Evolutionary conservation across 805 yeast genomes (phyloP).

Genomic region (Nakazawaea laoshanensis): DNA sequence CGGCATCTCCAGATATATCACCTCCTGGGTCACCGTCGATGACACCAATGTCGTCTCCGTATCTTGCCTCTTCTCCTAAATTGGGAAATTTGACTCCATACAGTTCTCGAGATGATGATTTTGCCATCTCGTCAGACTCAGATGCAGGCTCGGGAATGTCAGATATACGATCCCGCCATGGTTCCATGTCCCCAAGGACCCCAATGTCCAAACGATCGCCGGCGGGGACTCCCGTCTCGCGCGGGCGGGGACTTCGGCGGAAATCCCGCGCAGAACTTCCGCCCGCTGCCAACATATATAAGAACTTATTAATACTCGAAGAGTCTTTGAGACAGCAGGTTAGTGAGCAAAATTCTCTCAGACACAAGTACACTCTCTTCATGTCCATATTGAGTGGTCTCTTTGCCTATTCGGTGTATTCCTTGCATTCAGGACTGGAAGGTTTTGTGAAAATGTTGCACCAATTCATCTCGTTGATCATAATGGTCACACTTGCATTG

Average conservation of each 20-base stretch:
- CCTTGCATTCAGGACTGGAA: slow-evolving; percentile 19
- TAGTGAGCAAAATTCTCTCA: slow-evolving; percentile 55
- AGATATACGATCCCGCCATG: too few relatives aligned
- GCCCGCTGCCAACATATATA: slow-evolving; percentile 65
- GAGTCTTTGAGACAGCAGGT: slow-evolving; percentile 81
- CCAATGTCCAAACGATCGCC: slow-evolving; percentile 1
- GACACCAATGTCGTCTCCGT: slow-evolving; percentile 4
- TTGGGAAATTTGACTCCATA: slow-evolving; percentile 17
- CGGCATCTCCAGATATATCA: background rate
- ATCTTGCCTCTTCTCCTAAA: slow-evolving; percentile 11
- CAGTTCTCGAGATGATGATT: slow-evolving; percentile 21
- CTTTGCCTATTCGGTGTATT: slow-evolving; percentile 26
- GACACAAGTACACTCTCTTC: slow-evolving; percentile 56
- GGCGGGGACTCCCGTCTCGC: slow-evolving; percentile 11
- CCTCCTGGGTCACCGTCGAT: slow-evolving; percentile 1
- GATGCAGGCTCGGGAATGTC: too few relatives aligned
- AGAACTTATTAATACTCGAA: slow-evolving; percentile 77
- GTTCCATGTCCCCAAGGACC: slow-evolving; percentile 13
- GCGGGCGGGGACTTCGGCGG: slow-evolving; percentile 18
- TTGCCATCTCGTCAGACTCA: slow-evolving; percentile 19
- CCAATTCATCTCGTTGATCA: slow-evolving; percentile 53
- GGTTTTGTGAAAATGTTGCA: slow-evolving; percentile 29
- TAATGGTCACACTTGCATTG: slow-evolving; percentile 58
- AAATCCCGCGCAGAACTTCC: slow-evolving; percentile 20
- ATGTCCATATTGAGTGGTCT: slow-evolving; percentile 31